A percentile compares a stretch with the other conserved stretches of the same genome.
phyloP scores from a whole-genome alignment of 2,329 filamentous ascomycete species.

The Ceratocystis papillata region DNA sequence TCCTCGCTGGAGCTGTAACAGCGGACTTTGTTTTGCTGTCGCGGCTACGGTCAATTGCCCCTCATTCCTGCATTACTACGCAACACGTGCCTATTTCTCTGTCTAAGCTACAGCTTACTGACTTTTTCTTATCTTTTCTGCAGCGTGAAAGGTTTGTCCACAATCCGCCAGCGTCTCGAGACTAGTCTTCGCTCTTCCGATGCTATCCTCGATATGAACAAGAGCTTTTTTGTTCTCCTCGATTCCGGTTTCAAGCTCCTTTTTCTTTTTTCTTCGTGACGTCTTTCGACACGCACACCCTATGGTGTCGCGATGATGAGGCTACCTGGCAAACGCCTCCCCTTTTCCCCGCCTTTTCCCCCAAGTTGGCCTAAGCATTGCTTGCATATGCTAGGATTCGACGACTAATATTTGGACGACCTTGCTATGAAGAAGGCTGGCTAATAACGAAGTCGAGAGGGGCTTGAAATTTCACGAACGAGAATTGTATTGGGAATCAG shows the following conservation, averaged over 20 bases:
- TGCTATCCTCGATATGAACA: conserved; percentile 12
- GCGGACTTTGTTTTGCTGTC: neutral
- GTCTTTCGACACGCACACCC: neutral
- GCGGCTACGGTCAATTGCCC: neutral
- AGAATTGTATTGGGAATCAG: neutral
- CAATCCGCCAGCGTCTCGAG: neutral
- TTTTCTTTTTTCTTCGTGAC: neutral
- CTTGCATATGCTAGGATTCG: neutral
- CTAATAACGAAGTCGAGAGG: neutral
- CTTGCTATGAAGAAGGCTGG: neutral
- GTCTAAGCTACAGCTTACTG: conserved; percentile 15
- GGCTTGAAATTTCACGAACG: neutral
- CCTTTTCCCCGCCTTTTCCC: conserved; percentile 20
- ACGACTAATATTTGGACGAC: neutral
- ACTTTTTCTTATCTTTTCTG: neutral
- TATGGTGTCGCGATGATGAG: conserved; percentile 15
- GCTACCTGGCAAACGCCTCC: conserved; percentile 16
- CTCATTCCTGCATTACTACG: conserved; percentile 14
- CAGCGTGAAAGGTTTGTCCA: conserved; percentile 24
- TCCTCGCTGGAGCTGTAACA: neutral
- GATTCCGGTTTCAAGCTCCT: conserved; percentile 1
- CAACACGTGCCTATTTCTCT: conserved; percentile 8
- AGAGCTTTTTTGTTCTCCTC: conserved; percentile 4
- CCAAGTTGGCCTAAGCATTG: neutral
- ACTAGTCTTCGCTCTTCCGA: neutral